Evolutionary conservation across 1,284 basidiomycete species (phyloP).

Genomic region (Boletus smithii): DNA sequence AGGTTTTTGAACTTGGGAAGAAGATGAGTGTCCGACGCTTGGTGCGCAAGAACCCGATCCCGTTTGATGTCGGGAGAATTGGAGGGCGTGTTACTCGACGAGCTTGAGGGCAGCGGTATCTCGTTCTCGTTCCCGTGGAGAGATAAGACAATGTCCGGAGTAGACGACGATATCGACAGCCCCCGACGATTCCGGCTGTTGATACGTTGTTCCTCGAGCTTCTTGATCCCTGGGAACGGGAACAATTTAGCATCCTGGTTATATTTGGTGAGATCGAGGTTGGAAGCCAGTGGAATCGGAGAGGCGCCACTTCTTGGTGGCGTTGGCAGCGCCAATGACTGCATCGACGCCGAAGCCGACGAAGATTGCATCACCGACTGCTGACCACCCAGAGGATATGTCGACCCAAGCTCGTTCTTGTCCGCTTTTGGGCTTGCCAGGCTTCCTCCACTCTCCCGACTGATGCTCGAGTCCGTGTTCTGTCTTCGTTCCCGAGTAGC

Average conservation of each 20-base stretch:
- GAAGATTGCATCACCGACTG: conserved; percentile 55
- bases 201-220: conserved; percentile 66
- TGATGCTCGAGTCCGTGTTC: conserved; percentile 66
- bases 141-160: conserved; percentile 55
- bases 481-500: conserved; percentile 60
- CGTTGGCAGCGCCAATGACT: conserved; percentile 54
- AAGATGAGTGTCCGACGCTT: conserved; percentile 63
- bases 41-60: conserved; percentile 64
- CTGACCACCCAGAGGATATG: conserved; percentile 40
- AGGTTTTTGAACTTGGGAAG: conserved; percentile 47
- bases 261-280: conserved; percentile 59
- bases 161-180: conserved; percentile 53
- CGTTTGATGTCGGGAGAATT: conserved; percentile 48
- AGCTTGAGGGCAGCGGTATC: conserved; percentile 44
- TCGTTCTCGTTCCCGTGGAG: conserved; percentile 44
- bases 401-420: conserved; percentile 43
- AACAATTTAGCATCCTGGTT: conserved; percentile 73
- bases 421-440: conserved; percentile 57
- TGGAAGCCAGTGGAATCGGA: conserved; percentile 65
- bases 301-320: conserved; percentile 57
- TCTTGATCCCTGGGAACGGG: conserved; percentile 83
- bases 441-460: conserved; percentile 72
- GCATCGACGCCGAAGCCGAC: conserved; percentile 62
- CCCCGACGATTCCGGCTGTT: conserved; percentile 51
- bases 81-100: conserved; percentile 49